Conservation (phyloP, 305 asterid species). For the Fraxinus albicans region DNA sequence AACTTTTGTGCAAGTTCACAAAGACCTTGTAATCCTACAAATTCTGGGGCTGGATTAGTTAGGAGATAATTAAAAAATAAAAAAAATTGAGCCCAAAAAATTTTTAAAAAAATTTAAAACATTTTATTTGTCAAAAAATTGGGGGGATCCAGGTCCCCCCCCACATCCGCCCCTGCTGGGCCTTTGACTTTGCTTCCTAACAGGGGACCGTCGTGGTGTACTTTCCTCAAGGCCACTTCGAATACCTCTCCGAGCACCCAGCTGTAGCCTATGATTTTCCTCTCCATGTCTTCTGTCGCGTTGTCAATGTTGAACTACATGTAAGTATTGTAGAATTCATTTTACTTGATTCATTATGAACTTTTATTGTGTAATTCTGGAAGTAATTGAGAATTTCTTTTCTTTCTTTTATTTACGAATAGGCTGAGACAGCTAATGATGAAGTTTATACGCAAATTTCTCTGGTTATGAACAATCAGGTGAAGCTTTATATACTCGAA, state of each 20-base stretch:
- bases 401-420: neutral
- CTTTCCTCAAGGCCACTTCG: constrained; percentile 92
- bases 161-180: constrained; percentile 43
- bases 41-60: too few species aligned
- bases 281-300: too few species aligned
- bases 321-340: constrained; percentile 30
- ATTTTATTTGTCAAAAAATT: too few species aligned
- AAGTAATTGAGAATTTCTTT: constrained; percentile 12
- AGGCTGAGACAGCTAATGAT: constrained; percentile 82
- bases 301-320: constrained; percentile 37
- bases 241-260: constrained; percentile 59
- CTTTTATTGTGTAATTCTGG: neutral
- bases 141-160: too few species aligned
- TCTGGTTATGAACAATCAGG: constrained; percentile 76
- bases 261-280: neutral
- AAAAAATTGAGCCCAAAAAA: too few species aligned
- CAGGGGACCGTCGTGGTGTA: constrained; percentile 85
- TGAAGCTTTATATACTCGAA: constrained; percentile 24
- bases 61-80: too few species aligned
- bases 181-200: constrained; percentile 84
- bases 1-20: too few species aligned
- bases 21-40: too few species aligned
- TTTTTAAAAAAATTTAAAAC: too few species aligned
- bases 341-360: constrained; percentile 7
- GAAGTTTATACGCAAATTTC: constrained; percentile 92